Evolutionary conservation across 192 early-diverging fungal species (phyloP), one percentile per base, ranked within the genome.

Genomic region (Entophlyctis luteolus): DNA sequence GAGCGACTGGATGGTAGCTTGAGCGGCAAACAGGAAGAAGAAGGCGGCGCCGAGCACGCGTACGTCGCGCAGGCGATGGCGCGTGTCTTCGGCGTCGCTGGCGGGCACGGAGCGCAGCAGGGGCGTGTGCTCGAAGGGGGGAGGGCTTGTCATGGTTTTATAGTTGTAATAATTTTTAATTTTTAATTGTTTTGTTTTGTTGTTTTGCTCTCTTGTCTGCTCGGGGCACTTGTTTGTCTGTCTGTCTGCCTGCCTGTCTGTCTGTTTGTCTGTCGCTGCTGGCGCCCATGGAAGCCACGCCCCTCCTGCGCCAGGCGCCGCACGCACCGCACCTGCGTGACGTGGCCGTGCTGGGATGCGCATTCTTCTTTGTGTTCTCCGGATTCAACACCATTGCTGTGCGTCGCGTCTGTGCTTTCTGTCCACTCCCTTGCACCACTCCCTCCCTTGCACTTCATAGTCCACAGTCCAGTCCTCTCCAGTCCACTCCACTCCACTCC

Each of bases 351-450:
- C 63, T 66, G 4, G 63, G 63, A 5, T 33, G 20, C 2, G 34
- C 50, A 4, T 66, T 66, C 50, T 66, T 66, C 37, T 66, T 66
- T 48, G 20, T 66, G 20, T 66, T 66, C 39, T 42, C 39, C n/a
- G 39, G 39, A 42, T 42, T 42, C 39, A 42, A 8, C 10, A 42
- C 39, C 10, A 42, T 42, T n/a, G 39, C 39, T 12, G 39, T 42
- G n/a, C 39, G 39, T 42, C 8, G 8, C 39, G 39, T 42, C 8
- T 12, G 8, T 12, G 8, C 8, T n/a, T 42, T 42, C n/a, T 42
- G 39, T 42, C n/a, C 39, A 42, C n/a, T 42, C 39, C 8, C n/a
- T 42, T n/a, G n/a, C n/a, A n/a, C n/a, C n/a, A n/a, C n/a, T n/a
- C n/a, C n/a, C n/a, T n/a, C n/a, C n/a, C n/a, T n/a, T n/a, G n/a